Base-by-base conservation (phyloP, 495 filamentous ascomycete genomes). In the Acidomyces sp. region DNA sequence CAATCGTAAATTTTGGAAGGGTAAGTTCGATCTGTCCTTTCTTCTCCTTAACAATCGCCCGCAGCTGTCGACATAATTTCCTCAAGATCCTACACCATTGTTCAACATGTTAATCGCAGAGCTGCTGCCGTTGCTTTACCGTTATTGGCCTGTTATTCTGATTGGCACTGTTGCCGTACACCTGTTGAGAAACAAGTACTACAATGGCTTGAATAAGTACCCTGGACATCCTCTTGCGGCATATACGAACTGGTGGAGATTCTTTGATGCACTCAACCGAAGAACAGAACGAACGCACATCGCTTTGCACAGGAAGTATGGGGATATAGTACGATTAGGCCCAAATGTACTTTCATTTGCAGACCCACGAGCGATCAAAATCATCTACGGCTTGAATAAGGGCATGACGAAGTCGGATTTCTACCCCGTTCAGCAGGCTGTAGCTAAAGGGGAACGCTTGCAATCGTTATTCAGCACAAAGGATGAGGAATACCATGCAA, bases 311-410 rank as follows among this genome's bases (percentile, higher is more conserved):
- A 66, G 64, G 11, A 71, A 82, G 56, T 69, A 85, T 57, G 81
- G 81, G 10, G 71, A 78, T 44, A 64, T 86, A 3, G 75, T 86
- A 4, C 70, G 80, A 21, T 56, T 85, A 10, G 76, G 80, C 3
- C 81, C 81, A 10, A 75, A 80, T 43, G 63, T 65, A 1, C 56
- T 85, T 17, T 78, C 77, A 0, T 80, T 85, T 46, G 65, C 71
- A 3, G 70, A 82, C 48, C 78, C 80, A 0, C 65, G 67, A 36
- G 74, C 78, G 10, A 59, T 85, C 33, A 82, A 78, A 53, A 65
- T 66, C 6, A 87, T 90, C 20, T 90, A 87, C 52, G 78, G 83
- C 1, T 63, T 86, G 41, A 85, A 85, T 52, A 85, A 85, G 57
- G 80, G 80, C n/a, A 83, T 83, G 54, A 64, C 62, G 41, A 88